phyloP scores from a whole-genome alignment of 352 stramenopile species.

The Phytopythium ostracodes region DNA sequence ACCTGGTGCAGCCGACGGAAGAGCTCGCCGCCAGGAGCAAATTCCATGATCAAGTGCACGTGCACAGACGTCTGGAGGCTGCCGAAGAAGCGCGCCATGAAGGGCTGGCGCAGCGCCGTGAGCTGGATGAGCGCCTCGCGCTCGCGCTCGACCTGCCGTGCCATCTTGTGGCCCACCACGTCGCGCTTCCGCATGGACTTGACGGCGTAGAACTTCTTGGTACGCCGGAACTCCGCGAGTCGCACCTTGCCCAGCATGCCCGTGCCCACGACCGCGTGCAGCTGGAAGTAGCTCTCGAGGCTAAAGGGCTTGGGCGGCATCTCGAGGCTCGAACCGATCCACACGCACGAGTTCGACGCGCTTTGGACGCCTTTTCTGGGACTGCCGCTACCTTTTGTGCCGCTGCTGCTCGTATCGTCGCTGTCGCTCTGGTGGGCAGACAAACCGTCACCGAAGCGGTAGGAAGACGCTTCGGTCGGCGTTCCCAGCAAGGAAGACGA shows the following conservation, averaged over 20 bases:
- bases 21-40: slow-evolving; percentile 60
- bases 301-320: slow-evolving; percentile 52
- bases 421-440: background rate
- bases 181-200: slow-evolving; percentile 77
- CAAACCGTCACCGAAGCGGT: slow-evolving; percentile 16
- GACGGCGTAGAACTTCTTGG: slow-evolving; percentile 58
- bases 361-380: background rate
- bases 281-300: slow-evolving; percentile 50
- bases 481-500: slow-evolving; percentile 1
- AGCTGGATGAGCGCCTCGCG: slow-evolving; percentile 41
- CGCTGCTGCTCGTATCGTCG: slow-evolving; percentile 2
- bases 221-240: slow-evolving; percentile 54
- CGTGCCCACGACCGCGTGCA: slow-evolving; percentile 57
- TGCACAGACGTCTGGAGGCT: slow-evolving; percentile 55
- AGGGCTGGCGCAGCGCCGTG: slow-evolving; percentile 35
- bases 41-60: slow-evolving; percentile 71
- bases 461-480: slow-evolving; percentile 3
- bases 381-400: background rate
- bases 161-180: slow-evolving; percentile 51
- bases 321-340: slow-evolving; percentile 50
- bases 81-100: slow-evolving; percentile 54
- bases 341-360: slow-evolving; percentile 10
- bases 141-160: slow-evolving; percentile 49
- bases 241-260: slow-evolving; percentile 72
- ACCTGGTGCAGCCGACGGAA: slow-evolving; percentile 50